A percentile compares a stretch with the other conserved stretches of the same genome.
Conservation (phyloP, 768 basidiomycete species). For the Leucogyrophana mollusca region DNA sequence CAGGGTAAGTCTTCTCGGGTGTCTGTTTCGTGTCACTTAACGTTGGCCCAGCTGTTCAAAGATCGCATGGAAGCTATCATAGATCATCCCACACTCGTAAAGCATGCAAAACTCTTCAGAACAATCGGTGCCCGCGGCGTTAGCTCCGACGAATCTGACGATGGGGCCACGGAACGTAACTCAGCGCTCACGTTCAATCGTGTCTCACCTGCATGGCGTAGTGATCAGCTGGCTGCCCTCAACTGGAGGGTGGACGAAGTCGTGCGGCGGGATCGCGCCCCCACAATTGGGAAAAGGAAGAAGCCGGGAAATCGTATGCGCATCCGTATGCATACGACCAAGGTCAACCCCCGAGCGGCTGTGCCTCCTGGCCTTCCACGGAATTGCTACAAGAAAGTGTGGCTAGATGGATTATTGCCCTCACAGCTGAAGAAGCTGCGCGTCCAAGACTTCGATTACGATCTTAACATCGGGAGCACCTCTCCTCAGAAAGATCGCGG, state of each 20-base stretch:
- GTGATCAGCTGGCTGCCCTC: not conserved
- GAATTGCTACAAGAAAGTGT: not conserved
- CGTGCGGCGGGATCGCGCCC: not conserved
- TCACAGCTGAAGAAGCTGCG: too few relatives aligned
- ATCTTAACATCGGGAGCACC: too few relatives aligned
- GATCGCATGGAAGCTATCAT: not conserved
- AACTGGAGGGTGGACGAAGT: not conserved
- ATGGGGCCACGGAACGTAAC: too few relatives aligned
- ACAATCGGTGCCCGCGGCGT: not conserved
- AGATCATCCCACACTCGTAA: not conserved
- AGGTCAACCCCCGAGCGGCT: not conserved
- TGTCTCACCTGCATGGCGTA: not conserved
- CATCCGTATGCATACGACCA: not conserved
- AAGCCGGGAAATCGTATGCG: not conserved
- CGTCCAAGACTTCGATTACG: too few relatives aligned
- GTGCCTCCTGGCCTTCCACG: not conserved
- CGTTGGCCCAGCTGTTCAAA: not conserved
- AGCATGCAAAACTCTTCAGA: not conserved
- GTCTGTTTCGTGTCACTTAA: not conserved
- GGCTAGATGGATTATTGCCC: not conserved
- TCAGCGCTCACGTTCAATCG: not conserved
- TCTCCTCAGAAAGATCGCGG: too few relatives aligned
- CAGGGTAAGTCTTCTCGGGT: too few relatives aligned
- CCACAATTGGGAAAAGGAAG: not conserved
- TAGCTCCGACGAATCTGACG: slow-evolving; percentile 4